Conservation (phyloP, 306 rosid species). For the Prunus dulcis region DNA sequence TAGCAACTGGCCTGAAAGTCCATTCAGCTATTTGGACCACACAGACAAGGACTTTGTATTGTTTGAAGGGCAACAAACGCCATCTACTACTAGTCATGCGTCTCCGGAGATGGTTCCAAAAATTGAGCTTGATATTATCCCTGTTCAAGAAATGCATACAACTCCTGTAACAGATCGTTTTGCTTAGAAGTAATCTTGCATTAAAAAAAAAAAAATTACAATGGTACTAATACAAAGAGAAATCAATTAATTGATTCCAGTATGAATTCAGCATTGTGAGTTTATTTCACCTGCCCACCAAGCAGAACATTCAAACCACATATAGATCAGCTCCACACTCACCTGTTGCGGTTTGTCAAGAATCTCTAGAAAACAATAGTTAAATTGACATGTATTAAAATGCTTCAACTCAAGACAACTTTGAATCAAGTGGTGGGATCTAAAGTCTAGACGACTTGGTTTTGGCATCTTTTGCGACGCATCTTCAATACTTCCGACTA, state of each 20-base stretch:
- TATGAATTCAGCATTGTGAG: too few relatives aligned
- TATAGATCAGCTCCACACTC: too few relatives aligned
- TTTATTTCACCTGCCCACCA: too few relatives aligned
- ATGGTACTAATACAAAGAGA: too few relatives aligned
- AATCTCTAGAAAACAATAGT: too few relatives aligned
- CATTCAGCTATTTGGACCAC: background rate
- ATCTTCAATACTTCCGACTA: background rate
- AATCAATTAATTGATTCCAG: too few relatives aligned
- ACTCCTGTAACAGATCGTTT: background rate
- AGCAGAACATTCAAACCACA: too few relatives aligned
- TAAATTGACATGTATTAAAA: too few relatives aligned
- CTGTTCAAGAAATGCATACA: background rate
- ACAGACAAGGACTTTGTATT: background rate
- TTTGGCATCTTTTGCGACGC: background rate
- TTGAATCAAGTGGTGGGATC: background rate
- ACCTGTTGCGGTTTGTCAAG: too few relatives aligned
- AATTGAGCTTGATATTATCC: background rate
- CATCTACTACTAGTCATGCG: background rate
- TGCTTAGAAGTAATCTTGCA: background rate
- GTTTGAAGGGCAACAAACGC: background rate
- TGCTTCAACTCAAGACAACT: too few relatives aligned
- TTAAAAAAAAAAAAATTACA: too few relatives aligned
- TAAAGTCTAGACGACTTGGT: background rate
- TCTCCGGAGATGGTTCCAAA: background rate
- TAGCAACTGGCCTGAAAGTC: slow-evolving; percentile 3